Conservation (phyloP, 106 monocot species). For the Dendrobium officinale region DNA sequence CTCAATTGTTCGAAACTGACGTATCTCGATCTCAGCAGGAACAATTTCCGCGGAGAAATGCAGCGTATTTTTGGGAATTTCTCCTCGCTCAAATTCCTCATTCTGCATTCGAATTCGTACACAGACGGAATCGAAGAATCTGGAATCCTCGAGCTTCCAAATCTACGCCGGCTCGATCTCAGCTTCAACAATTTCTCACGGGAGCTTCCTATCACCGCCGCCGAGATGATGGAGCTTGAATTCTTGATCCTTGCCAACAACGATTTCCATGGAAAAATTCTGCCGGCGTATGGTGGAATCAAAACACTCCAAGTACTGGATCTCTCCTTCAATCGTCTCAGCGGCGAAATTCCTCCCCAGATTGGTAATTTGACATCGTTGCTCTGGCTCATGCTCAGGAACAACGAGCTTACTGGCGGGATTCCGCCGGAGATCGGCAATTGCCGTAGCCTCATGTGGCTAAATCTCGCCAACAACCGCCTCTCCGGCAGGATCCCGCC, state of each 20-base stretch:
- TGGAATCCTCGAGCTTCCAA: constrained; percentile 39
- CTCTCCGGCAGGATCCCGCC: constrained; percentile 48
- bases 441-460: constrained; percentile 68
- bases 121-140: constrained; percentile 48
- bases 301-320: constrained; percentile 51
- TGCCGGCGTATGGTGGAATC: constrained; percentile 36
- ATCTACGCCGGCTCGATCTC: constrained; percentile 41
- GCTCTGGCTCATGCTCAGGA: constrained; percentile 70
- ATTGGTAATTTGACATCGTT: constrained; percentile 62
- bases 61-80: constrained; percentile 51
- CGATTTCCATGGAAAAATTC: constrained; percentile 53
- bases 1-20: constrained; percentile 40
- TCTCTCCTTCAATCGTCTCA: constrained; percentile 56
- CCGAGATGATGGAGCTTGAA: constrained; percentile 33
- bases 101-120: constrained; percentile 55
- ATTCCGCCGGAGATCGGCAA: constrained; percentile 77
- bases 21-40: constrained; percentile 69
- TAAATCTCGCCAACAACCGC: constrained; percentile 67
- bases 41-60: constrained; percentile 44
- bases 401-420: constrained; percentile 46
- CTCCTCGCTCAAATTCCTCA: constrained; percentile 23
- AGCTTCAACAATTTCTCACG: constrained; percentile 74
- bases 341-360: constrained; percentile 48
- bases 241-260: constrained; percentile 55
- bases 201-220: constrained; percentile 25